Percentiles rank a stretch among this genome's conserved stretches.
phyloP scores from a whole-genome alignment of 2,329 filamentous ascomycete genomes.

The Gaeumannomyces sp. region DNA sequence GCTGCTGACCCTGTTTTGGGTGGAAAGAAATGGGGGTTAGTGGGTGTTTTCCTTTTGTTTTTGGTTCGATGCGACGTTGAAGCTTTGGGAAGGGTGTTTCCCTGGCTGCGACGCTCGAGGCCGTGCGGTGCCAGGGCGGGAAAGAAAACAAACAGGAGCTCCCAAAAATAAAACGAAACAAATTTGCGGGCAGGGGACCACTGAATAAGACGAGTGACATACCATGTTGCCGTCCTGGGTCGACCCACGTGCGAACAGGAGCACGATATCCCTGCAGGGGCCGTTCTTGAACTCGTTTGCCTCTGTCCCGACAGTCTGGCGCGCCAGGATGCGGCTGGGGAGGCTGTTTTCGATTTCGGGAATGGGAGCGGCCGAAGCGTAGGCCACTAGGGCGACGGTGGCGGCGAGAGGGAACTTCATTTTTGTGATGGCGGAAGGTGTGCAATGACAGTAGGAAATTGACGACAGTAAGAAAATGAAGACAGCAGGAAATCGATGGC shows the following conservation, averaged over 20 bases:
- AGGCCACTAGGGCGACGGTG: background rate
- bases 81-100: too few species aligned
- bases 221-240: conserved; percentile 4
- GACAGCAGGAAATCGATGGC: background rate
- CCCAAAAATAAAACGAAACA: background rate
- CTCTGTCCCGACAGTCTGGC: background rate
- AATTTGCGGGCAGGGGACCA: background rate
- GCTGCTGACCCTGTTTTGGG: conserved; percentile 5
- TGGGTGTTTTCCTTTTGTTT: background rate
- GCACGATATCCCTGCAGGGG: conserved; percentile 5
- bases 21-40: background rate
- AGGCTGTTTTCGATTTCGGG: too few species aligned
- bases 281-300: conserved; percentile 3
- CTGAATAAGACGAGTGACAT: background rate
- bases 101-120: too few species aligned
- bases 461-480: background rate
- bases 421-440: background rate
- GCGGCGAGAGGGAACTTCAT: conserved; percentile 7
- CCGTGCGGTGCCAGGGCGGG: too few species aligned
- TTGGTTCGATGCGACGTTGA: too few species aligned
- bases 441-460: background rate
- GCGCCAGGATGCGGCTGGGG: background rate
- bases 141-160: too few species aligned
- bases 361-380: conserved; percentile 5
- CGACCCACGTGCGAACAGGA: conserved; percentile 1